Evolutionary conservation across 352 stramenopile genomes (phyloP), one percentile per base, ranked within the genome.

Genomic region (Pilasporangium apinafurcum): DNA sequence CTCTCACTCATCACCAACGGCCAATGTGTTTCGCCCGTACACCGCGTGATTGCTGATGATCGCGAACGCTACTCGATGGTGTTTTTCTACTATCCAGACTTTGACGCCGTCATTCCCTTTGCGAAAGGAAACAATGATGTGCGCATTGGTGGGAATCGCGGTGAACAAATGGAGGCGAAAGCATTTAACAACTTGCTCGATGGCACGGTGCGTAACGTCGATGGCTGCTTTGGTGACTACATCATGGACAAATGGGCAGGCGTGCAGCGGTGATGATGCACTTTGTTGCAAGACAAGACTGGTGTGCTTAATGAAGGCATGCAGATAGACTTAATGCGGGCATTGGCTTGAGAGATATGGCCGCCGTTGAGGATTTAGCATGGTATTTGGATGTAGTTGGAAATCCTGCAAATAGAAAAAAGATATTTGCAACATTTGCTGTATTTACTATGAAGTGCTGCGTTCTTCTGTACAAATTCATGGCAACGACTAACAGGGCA

Each of bases 21-120:
- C 22, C 60, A 66, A 10, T 90, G 73, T 42, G 48, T 78, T 9
- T 89, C 80, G 7, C 80, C 80, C 2, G 63, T 92, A 42, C 80
- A 92, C 43, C 77, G 77, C 20, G 80, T 92, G 12, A 51, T 91
- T 18, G 72, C 68, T 3, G 66, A 86, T 47, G 74, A 83, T 34
- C 62, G 65, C 29, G 77, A 92, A 44, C 77, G 80, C 32, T 83
- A 80, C 59, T 92, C 80, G 37, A 80, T 88, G 50, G 77, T 89
- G 31, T 88, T 87, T 48, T 92, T 92, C 59, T 92, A 86, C 61
- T 89, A 92, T 41, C 80, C 80, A 10, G 70, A 83, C 66, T 90
- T 84, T 44, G 73, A 83, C 34, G 75, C 74, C 8, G 68, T 79
- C 22, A 83, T 90, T 35, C 77, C 77, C 16, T 53, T 54, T 3